Evolutionary conservation across 768 basidiomycete species (phyloP).

Genomic region (Tylopilus vinaceipallidus): DNA sequence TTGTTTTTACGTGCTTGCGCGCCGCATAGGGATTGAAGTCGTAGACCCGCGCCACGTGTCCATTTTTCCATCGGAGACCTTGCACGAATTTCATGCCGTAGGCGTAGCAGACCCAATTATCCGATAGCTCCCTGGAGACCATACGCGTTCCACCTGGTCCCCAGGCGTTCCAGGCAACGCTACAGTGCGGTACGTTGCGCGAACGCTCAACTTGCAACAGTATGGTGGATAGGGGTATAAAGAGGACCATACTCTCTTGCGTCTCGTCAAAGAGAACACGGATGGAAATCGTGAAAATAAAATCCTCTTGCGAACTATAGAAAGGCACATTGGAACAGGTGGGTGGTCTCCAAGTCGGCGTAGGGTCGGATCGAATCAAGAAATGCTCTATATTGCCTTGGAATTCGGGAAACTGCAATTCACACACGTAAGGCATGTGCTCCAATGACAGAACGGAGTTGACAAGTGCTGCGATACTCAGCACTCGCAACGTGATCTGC

Average conservation of each 20-base stretch:
- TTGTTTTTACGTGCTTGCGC: conserved; percentile 13
- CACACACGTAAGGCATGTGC: conserved; percentile 23
- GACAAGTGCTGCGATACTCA: conserved; percentile 14
- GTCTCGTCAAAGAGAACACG: conserved; percentile 7
- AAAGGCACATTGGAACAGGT: conserved; percentile 17
- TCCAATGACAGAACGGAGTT: conserved; percentile 5
- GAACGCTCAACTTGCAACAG: conserved; percentile 23
- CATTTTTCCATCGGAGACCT: conserved; percentile 21
- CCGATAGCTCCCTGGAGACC: conserved; percentile 25
- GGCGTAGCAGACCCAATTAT: conserved; percentile 36
- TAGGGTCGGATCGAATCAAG: conserved; percentile 34
- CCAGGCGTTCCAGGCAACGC: conserved; percentile 32
- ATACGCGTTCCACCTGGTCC: conserved; percentile 32
- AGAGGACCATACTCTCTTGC: conserved; percentile 23
- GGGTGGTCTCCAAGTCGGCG: conserved; percentile 26
- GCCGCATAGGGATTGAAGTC: conserved; percentile 34
- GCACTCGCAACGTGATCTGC: conserved; percentile 15
- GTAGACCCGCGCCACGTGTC: conserved; percentile 23
- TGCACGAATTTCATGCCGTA: conserved; percentile 35
- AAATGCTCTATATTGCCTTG: conserved; percentile 16
- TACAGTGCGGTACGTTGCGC: neutral
- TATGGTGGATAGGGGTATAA: conserved; percentile 32
- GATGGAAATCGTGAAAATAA: conserved; percentile 33
- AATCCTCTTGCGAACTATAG: conserved; percentile 23
- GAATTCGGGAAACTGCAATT: conserved; percentile 26